Evolutionary conservation across 495 filamentous ascomycete genomes (phyloP).

Genomic region (Hypoxylon lenormandii): DNA sequence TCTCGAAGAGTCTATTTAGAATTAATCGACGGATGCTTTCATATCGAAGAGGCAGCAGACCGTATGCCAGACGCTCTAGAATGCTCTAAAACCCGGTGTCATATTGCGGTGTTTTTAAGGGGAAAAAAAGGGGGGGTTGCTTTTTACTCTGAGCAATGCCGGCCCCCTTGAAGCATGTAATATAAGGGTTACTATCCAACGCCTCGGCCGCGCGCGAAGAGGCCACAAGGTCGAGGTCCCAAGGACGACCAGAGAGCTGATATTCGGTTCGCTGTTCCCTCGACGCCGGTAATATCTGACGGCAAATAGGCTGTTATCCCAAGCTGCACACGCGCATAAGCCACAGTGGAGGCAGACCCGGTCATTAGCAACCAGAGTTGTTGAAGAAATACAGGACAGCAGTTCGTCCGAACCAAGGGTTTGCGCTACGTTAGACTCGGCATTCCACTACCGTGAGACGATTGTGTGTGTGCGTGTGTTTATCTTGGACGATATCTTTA

Average conservation of each 20-base stretch:
- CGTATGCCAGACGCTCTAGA: constrained; percentile 17
- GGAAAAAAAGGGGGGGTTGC: constrained; percentile 21
- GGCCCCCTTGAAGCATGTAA: constrained; percentile 32
- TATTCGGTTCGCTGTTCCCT: constrained; percentile 24
- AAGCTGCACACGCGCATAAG: constrained; percentile 36
- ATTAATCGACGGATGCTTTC: background rate
- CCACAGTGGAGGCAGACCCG: constrained; percentile 31
- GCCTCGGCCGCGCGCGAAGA: constrained; percentile 27
- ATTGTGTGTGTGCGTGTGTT: background rate
- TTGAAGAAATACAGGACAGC: constrained; percentile 6
- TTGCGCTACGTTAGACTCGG: constrained; percentile 29
- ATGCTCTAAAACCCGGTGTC: constrained; percentile 12
- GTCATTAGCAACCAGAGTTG: constrained; percentile 5
- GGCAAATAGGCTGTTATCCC: constrained; percentile 45
- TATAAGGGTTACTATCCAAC: constrained; percentile 33
- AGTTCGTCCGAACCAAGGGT: constrained; percentile 17
- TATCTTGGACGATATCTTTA: background rate
- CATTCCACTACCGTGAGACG: constrained; percentile 22
- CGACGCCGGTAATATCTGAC: constrained; percentile 37
- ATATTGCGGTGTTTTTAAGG: background rate
- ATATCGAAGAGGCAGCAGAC: constrained; percentile 5
- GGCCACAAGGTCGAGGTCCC: background rate
- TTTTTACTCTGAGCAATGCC: constrained; percentile 37
- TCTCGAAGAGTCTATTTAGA: constrained; percentile 14
- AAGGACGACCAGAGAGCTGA: constrained; percentile 10